A percentile compares a stretch with the other conserved stretches of the same genome.
These are phyloP conservation scores for Russula virescens DNA, from an alignment of 768 basidiomycete genomes.

Conservation along the genomic window DNA sequence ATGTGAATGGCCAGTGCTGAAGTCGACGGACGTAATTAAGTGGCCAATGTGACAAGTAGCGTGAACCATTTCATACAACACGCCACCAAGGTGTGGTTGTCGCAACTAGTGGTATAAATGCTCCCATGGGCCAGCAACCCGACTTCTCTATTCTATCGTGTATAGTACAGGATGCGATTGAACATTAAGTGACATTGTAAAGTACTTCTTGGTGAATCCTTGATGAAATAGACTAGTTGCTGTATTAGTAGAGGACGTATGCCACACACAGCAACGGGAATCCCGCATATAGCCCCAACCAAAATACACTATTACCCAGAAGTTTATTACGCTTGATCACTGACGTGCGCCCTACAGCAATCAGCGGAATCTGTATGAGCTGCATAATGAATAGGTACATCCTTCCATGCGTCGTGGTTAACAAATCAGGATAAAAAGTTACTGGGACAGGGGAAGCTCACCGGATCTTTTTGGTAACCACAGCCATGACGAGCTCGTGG, in stretches of 20 bases:
- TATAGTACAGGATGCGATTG: neutral
- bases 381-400: conserved; percentile 75
- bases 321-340: conserved; percentile 75
- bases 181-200: neutral
- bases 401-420: conserved; percentile 34
- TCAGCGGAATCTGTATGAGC: conserved; percentile 90
- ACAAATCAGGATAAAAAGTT: neutral
- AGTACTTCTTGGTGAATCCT: neutral
- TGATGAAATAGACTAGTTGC: no score
- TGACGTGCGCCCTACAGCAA: conserved; percentile 71
- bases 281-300: conserved; percentile 87
- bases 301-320: conserved; percentile 83
- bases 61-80: no score
- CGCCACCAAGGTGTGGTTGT: neutral
- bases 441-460: conserved; percentile 32
- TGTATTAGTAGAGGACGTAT: conserved; percentile 48
- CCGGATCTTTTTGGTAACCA: conserved; percentile 91
- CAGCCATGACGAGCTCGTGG: conserved; percentile 94
- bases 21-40: neutral
- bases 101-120: neutral
- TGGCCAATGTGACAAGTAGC: neutral
- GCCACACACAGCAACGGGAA: conserved; percentile 90
- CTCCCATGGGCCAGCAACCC: neutral
- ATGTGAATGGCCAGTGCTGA: neutral
- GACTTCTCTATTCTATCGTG: neutral